Evolutionary conservation across 2,329 filamentous ascomycete species (phyloP).

Genomic region (Phialemoniopsis sp.): DNA sequence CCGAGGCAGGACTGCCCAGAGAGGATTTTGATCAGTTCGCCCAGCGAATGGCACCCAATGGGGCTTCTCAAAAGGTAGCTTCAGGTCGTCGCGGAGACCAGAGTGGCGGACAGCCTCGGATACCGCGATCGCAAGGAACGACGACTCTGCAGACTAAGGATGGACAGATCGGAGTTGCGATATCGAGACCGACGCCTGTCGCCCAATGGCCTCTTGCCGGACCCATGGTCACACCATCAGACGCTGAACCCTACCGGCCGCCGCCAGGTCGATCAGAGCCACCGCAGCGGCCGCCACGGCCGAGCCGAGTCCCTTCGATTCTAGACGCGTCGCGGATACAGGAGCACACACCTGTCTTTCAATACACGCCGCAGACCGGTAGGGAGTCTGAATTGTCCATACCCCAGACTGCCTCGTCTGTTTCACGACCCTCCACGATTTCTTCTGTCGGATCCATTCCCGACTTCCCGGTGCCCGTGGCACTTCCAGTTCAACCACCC

Average conservation of each 20-base stretch:
- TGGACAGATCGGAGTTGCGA: constrained; percentile 37
- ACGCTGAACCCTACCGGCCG: constrained; percentile 41
- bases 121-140: constrained; percentile 25
- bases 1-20: constrained; percentile 33
- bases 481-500: constrained; percentile 19
- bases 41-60: constrained; percentile 7
- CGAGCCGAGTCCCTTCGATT: constrained; percentile 56
- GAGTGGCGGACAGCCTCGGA: constrained; percentile 10
- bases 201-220: constrained; percentile 51
- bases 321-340: constrained; percentile 52
- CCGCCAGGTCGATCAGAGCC: constrained; percentile 45
- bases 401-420: constrained; percentile 42
- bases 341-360: constrained; percentile 51
- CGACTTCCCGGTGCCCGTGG: constrained; percentile 48
- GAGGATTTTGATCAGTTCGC: constrained; percentile 20
- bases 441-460: constrained; percentile 55
- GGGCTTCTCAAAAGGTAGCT: constrained; percentile 4
- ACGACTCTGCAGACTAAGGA: constrained; percentile 28
- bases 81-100: constrained; percentile 13
- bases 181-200: constrained; percentile 48
- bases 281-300: constrained; percentile 56
- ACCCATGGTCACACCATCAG: constrained; percentile 22
- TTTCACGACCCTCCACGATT: constrained; percentile 48
- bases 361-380: constrained; percentile 32
- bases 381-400: constrained; percentile 35